Conservation (phyloP, 345 rosid genomes). For the Aegle marmelos region DNA sequence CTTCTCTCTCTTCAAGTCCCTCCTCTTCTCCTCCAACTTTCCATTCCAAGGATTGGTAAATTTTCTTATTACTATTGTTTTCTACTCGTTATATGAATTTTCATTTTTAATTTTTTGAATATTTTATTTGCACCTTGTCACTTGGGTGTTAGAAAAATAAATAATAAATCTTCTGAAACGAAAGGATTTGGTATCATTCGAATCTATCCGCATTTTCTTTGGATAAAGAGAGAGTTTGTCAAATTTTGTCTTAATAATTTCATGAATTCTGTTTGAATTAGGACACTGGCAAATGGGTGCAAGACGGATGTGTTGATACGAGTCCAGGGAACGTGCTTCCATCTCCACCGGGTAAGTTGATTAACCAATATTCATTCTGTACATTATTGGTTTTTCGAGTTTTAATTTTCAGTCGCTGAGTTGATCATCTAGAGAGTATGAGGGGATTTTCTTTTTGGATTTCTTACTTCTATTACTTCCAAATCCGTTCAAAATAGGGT, state of each 20-base stretch:
- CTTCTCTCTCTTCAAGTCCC: constrained; percentile 26
- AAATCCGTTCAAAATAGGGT: too few relatives aligned
- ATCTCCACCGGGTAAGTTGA: constrained; percentile 64
- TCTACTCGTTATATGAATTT: too few relatives aligned
- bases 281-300: constrained; percentile 52
- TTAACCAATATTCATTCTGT: neutral
- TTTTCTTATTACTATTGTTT: neutral
- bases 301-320: constrained; percentile 53
- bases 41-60: constrained; percentile 13
- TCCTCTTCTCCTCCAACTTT: constrained; percentile 43
- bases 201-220: neutral
- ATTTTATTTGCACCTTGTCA: neutral
- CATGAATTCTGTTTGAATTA: neutral
- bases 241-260: neutral
- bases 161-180: too few relatives aligned
- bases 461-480: too few relatives aligned
- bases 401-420: neutral
- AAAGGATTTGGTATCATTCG: too few relatives aligned
- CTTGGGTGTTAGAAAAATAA: too few relatives aligned
- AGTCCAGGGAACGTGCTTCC: constrained; percentile 65
- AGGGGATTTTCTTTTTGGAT: too few relatives aligned
- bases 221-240: neutral
- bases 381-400: neutral
- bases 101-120: neutral
- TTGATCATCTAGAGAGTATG: too few relatives aligned